Percentiles rank a stretch among this genome's conserved stretches.
Conservation (phyloP, 2,329 filamentous ascomycete species). For the Podosphaera aphanis region DNA sequence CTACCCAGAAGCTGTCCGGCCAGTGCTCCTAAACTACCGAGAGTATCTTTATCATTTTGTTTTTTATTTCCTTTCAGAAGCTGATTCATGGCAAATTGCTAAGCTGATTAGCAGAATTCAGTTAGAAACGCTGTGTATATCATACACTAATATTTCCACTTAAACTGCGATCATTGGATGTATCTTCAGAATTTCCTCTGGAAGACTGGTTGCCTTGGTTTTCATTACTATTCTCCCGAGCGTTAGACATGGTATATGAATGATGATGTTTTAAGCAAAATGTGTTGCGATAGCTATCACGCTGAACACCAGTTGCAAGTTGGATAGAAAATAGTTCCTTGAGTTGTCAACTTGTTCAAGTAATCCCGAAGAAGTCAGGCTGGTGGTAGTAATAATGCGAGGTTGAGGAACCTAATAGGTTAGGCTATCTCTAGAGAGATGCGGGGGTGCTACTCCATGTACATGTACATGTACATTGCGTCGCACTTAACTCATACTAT, state of each 20-base stretch:
- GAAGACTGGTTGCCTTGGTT: conserved; percentile 35
- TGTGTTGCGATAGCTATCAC: too few relatives aligned
- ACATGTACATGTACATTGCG: too few relatives aligned
- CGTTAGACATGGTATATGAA: conserved; percentile 17
- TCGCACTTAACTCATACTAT: too few relatives aligned
- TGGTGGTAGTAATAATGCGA: too few relatives aligned
- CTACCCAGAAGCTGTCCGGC: conserved; percentile 16
- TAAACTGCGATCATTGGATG: conserved; percentile 31
- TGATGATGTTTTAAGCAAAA: too few relatives aligned
- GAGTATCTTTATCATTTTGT: conserved; percentile 5
- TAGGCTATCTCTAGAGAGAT: too few relatives aligned
- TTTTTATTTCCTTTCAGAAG: conserved; percentile 15
- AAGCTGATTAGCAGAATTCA: not conserved
- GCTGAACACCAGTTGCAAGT: too few relatives aligned
- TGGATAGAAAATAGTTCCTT: too few relatives aligned
- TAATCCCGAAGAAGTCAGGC: too few relatives aligned
- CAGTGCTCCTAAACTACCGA: conserved; percentile 16
- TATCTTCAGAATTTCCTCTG: conserved; percentile 34
- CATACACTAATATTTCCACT: conserved; percentile 25
- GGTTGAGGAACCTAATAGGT: too few relatives aligned
- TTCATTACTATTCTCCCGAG: conserved; percentile 34
- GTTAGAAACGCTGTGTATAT: not conserved
- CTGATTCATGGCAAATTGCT: conserved; percentile 16
- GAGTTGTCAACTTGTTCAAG: too few relatives aligned
- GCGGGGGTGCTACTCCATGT: too few relatives aligned